Conservation (phyloP, 192 early-diverging fungal species). For the Coemansia sp. region DNA sequence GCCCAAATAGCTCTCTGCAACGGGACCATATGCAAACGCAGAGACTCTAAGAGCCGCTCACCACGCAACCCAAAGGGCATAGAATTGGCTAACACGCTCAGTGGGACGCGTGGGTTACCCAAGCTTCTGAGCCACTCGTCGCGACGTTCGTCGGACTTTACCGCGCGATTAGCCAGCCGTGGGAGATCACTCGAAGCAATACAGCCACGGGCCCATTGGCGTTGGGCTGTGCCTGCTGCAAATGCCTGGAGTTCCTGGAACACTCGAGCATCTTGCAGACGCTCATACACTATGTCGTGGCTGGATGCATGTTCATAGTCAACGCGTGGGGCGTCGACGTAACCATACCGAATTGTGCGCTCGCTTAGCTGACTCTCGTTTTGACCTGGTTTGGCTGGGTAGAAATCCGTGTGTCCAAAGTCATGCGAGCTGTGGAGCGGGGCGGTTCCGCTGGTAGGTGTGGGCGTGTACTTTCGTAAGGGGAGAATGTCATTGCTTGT, state of each 20-base stretch:
- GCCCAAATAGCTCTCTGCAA: conserved; percentile 70
- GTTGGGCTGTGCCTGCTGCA: conserved; percentile 42
- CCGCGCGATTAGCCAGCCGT: conserved; percentile 26
- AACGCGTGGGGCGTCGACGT: conserved; percentile 57
- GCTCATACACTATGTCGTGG: conserved; percentile 44
- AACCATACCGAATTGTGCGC: conserved; percentile 67
- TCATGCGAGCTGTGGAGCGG: conserved; percentile 31
- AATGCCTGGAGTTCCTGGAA: conserved; percentile 45
- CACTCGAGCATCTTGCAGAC: conserved; percentile 44
- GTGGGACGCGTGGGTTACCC: conserved; percentile 45
- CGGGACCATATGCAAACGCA: conserved; percentile 61
- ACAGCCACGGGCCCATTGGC: conserved; percentile 29
- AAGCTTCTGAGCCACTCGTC: conserved; percentile 49
- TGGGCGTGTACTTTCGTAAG: conserved; percentile 47
- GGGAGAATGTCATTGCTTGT: conserved; percentile 29
- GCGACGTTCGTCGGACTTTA: conserved; percentile 30
- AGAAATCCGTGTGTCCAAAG: conserved; percentile 57
- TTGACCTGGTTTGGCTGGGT: conserved; percentile 55
- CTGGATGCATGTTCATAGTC: conserved; percentile 39
- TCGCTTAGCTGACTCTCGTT: conserved; percentile 60
- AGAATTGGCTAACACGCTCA: conserved; percentile 27
- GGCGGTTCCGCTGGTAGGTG: conserved; percentile 32
- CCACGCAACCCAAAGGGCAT: conserved; percentile 59
- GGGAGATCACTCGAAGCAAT: conserved; percentile 7
- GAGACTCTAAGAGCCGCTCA: conserved; percentile 61